Base-by-base conservation (phyloP, 768 basidiomycete species). In the Kondoa subrosea region DNA sequence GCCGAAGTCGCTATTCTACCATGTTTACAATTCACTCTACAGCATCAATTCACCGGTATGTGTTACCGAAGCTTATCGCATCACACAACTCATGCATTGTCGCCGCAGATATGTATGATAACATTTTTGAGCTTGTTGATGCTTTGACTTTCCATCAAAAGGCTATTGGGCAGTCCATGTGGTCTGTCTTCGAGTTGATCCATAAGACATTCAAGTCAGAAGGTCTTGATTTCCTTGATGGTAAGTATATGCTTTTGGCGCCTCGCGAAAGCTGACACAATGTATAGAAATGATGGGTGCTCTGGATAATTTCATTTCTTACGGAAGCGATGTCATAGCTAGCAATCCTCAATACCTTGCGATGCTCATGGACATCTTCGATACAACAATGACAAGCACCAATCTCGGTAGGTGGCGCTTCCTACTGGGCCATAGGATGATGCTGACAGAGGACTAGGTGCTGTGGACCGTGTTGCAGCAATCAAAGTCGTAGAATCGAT, bases 291-390 rank as follows among this genome's bases (percentile, higher is more conserved):
- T 91, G 88, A 81, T 89, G 29, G 88, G 88, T 14, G 84, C 86
- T 2, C 77, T 93, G 67, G 88, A 90, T 79, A 92, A 91, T 80
- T 88, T 89, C 75, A 80, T 93, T 65, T 88, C 87, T 16, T 91
- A 84, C 74, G 90, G 90, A 17, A 80, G 82, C 29, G 87, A 89
- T 16, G 78, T 84, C 17, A 85, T 92, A 78, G 85, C 87, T 73
- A 75, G 82, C 27, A 85, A 83, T 61, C 76, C 82, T 0, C 87
- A 89, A 72, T 91, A 92, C 78, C 82, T 83, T 73, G 82, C 83
- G 72, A 89, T 88, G 83, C 77, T 86, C 34, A 78, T 91, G 63
- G 89, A 92, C 74, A 87, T 92, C 72, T 93, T 88, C 76, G 84
- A 83, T 40, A 86, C 84, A 0, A 80, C 85, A 30, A 84, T 91